Base-by-base conservation (phyloP, 352 stramenopile species). In the Heterotrichella gracilis region DNA sequence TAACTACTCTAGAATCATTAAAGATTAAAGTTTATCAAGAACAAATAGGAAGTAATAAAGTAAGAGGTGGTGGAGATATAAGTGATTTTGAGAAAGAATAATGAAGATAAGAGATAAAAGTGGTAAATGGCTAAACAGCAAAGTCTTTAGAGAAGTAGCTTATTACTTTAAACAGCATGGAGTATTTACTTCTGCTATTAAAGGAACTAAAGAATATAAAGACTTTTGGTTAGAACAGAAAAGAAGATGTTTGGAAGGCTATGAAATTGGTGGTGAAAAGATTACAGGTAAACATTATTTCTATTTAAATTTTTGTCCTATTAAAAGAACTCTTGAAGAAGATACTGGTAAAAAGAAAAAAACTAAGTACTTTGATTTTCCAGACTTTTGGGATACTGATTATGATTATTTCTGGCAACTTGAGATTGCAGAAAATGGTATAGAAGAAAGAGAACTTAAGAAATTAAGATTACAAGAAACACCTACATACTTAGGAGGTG, bases 221-320 rank as follows among this genome's bases (percentile, higher is more conserved):
- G 21, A 24, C n/a, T 66, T 66, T 22, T 66, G 41, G 41, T n/a
- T 24, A 66, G 41, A 66, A 24, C n/a, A 24, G 23, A 66, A 22
- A 66, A 22, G 23, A 24, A 66, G 23, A 66, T 66, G 41, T 66
- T 66, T 66, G 23, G 23, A 66, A 24, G 41, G 41, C 41, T 66
- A 24, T 22, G 23, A 24, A 24, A 66, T 24, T 66, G 23, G 23
- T 24, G 41, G 41, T 66, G 23, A 24, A 24, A 66, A 22, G 23
- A 66, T 66, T 66, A 66, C 41, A 66, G 41, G 41, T 24, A 22
- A n/a, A 24, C 41, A 66, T 66, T 66, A 24, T 22, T 66, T 66
- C 41, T 66, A 66, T 66, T 66, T 66, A 66, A 66, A 66, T 22
- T 66, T 66, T 22, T 66, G 41, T 66, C 21, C n/a, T n/a, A 66